Evolutionary conservation across 768 basidiomycete species (phyloP).

Genomic region (Lactarius sp.): DNA sequence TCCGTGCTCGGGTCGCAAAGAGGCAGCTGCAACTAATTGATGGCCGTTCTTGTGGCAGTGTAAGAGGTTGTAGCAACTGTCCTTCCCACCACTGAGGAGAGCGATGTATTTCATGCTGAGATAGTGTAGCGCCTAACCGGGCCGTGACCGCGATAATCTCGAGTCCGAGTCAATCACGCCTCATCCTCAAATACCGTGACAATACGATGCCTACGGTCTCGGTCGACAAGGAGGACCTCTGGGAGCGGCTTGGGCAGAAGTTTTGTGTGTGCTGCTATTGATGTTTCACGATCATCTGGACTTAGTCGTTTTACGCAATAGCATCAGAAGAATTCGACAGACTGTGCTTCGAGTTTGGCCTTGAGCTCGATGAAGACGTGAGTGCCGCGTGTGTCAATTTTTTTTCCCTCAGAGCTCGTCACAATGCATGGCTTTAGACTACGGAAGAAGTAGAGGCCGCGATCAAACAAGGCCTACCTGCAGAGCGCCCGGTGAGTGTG

Average conservation of each 20-base stretch:
- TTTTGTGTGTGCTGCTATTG: constrained; percentile 54
- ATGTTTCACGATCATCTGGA: constrained; percentile 21
- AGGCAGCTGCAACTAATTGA: constrained; percentile 81
- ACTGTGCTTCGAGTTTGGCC: constrained; percentile 94
- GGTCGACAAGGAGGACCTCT: constrained; percentile 94
- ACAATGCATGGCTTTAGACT: constrained; percentile 48
- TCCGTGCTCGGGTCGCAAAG: constrained; percentile 76
- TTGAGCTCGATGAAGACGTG: constrained; percentile 99
- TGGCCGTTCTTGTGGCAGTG: constrained; percentile 88
- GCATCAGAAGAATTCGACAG: constrained; percentile 93
- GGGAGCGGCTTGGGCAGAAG: constrained; percentile 72
- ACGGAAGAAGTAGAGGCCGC: constrained; percentile 81
- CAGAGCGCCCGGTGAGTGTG: constrained; percentile 69
- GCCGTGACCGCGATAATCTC: not conserved
- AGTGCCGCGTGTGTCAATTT: constrained; percentile 17
- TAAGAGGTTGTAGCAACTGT: constrained; percentile 91
- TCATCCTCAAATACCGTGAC: not conserved
- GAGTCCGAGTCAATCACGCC: not conserved
- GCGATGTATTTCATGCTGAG: constrained; percentile 83
- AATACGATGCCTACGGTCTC: constrained; percentile 84
- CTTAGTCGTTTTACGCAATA: constrained; percentile 34
- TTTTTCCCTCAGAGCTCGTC: constrained; percentile 6
- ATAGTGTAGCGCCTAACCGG: not conserved
- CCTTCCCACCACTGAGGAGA: constrained; percentile 95
- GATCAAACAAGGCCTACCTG: constrained; percentile 76